phyloP scores from a whole-genome alignment of 192 early-diverging fungal genomes.

The Spizellomyces sp. region DNA sequence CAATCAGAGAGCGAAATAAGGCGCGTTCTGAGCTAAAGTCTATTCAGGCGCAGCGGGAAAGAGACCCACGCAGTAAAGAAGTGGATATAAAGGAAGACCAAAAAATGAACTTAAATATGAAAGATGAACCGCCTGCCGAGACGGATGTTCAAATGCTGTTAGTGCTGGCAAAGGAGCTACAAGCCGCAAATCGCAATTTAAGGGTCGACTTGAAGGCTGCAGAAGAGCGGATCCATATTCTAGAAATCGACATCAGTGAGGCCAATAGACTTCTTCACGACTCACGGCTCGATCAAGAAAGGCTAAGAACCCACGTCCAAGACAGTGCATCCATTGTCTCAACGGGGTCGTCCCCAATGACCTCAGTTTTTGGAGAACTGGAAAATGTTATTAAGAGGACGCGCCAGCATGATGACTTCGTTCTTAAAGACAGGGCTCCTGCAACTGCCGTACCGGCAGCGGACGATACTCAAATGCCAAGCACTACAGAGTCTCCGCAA shows the following conservation, averaged over 20 bases:
- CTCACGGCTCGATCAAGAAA: conserved; percentile 3
- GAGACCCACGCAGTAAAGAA: neutral
- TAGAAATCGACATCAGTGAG: conserved; percentile 1
- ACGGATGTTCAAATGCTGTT: conserved; percentile 16
- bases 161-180: conserved; percentile 10
- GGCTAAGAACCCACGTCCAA: neutral
- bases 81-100: neutral
- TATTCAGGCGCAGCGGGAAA: neutral
- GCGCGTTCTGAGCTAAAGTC: neutral
- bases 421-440: neutral
- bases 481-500: neutral
- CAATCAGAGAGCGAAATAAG: neutral
- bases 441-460: neutral
- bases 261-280: conserved; percentile 5
- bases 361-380: conserved; percentile 21
- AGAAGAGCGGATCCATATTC: neutral
- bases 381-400: conserved; percentile 11
- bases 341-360: neutral
- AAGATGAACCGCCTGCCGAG: neutral
- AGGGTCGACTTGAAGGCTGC: conserved; percentile 4
- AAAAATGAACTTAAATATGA: neutral
- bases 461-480: neutral
- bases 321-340: neutral
- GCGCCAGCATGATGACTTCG: neutral
- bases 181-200: conserved; percentile 12